These are phyloP conservation scores for Exophiala spinifera DNA, from an alignment of 2,329 filamentous ascomycete genomes.

Conservation along the genomic window DNA sequence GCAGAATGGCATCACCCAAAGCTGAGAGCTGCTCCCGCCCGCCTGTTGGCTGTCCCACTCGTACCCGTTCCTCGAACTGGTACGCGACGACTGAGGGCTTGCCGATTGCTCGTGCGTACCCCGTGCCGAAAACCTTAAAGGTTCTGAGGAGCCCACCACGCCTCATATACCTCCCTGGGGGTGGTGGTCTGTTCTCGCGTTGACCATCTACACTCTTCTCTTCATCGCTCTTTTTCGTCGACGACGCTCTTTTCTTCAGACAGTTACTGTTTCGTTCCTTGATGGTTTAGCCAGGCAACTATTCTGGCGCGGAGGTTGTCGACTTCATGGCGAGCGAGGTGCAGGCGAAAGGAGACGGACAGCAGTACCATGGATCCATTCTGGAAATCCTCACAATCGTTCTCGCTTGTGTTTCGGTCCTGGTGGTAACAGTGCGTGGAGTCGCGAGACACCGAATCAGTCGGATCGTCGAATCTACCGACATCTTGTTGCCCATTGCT, in stretches of 20 bases:
- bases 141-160: neutral
- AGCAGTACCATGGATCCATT: slow-evolving; percentile 7
- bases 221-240: neutral
- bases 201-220: neutral
- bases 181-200: slow-evolving; percentile 3
- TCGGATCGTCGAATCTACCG: slow-evolving; percentile 8
- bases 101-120: no score
- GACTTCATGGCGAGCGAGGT: slow-evolving; percentile 11
- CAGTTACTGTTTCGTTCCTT: slow-evolving; percentile 3
- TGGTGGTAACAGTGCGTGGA: slow-evolving; percentile 11
- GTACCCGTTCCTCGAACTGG: no score
- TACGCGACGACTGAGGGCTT: neutral
- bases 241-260: no score
- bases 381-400: slow-evolving; percentile 14
- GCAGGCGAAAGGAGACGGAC: slow-evolving; percentile 2
- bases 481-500: slow-evolving; percentile 14
- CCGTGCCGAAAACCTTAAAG: neutral
- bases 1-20: no score
- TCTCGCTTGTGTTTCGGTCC: slow-evolving; percentile 7
- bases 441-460: slow-evolving; percentile 13
- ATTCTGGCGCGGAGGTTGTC: neutral
- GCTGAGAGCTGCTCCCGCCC: no score
- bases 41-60: no score
- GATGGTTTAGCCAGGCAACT: neutral
- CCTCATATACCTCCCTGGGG: slow-evolving; percentile 8